phyloP scores from a whole-genome alignment of 192 early-diverging fungal genomes.

The Mortierella hygrophila region DNA sequence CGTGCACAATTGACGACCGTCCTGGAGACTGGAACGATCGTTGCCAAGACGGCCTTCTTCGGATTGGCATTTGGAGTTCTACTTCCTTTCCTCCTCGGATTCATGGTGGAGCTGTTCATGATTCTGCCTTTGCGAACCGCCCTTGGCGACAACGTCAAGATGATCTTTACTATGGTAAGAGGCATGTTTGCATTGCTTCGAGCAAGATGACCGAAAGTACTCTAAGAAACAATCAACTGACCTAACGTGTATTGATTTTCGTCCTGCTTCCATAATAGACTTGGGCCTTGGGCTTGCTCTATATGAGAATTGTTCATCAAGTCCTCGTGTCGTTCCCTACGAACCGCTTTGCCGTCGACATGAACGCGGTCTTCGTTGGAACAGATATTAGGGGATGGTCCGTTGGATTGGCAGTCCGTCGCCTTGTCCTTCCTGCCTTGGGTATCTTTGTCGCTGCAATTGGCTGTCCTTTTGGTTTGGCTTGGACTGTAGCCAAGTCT shows the following conservation, averaged over 20 bases:
- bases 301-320: slow-evolving; percentile 73
- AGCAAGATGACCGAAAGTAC: neutral
- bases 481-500: slow-evolving; percentile 28
- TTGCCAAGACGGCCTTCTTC: slow-evolving; percentile 65
- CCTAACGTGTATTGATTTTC: neutral
- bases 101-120: slow-evolving; percentile 81
- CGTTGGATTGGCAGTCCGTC: slow-evolving; percentile 36
- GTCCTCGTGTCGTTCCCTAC: slow-evolving; percentile 63
- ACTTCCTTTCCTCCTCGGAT: slow-evolving; percentile 75
- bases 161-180: slow-evolving; percentile 56
- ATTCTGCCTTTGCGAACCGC: slow-evolving; percentile 68
- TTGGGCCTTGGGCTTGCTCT: slow-evolving; percentile 80
- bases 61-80: slow-evolving; percentile 69
- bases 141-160: slow-evolving; percentile 31
- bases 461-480: slow-evolving; percentile 51
- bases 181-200: neutral
- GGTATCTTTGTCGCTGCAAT: slow-evolving; percentile 40
- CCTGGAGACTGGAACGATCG: slow-evolving; percentile 23
- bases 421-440: slow-evolving; percentile 56
- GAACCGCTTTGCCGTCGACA: slow-evolving; percentile 41
- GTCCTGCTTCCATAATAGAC: slow-evolving; percentile 59
- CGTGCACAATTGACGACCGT: slow-evolving; percentile 16
- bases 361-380: slow-evolving; percentile 35
- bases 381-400: slow-evolving; percentile 44
- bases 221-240: no score